phyloP scores from a whole-genome alignment of 2,329 filamentous ascomycete genomes.

The Madurella mycetomatis region DNA sequence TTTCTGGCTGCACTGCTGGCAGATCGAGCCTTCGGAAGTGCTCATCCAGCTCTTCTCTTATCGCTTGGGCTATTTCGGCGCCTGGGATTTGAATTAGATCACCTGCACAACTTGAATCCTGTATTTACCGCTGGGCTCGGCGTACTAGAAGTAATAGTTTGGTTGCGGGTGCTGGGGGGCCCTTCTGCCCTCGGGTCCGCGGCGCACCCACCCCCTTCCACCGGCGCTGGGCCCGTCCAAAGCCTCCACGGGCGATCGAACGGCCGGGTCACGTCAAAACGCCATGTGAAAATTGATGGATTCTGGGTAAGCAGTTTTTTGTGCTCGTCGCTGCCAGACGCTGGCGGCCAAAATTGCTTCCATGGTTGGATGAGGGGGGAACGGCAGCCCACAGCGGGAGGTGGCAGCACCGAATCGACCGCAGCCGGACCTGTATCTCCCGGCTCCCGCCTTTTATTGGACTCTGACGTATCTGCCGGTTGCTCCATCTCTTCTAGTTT shows the following conservation, averaged over 20 bases:
- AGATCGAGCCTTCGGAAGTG: not conserved
- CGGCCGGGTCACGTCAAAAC: constrained; percentile 7
- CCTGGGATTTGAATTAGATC: not conserved
- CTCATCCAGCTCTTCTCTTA: constrained; percentile 1
- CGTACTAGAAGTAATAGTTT: not conserved
- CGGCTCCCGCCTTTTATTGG: not conserved
- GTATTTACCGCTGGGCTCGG: not conserved
- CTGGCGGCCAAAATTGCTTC: constrained; percentile 12
- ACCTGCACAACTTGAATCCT: not conserved
- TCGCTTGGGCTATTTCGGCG: not conserved
- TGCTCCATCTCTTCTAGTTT: not conserved
- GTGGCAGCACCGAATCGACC: not conserved
- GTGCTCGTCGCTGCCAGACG: not conserved
- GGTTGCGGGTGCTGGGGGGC: not conserved
- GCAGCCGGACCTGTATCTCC: not conserved
- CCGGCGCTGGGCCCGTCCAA: constrained; percentile 1
- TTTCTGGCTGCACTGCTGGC: constrained; percentile 3
- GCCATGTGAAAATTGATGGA: constrained; percentile 10
- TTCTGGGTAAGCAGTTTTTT: not conserved
- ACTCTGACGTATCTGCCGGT: not conserved
- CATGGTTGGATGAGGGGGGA: constrained; percentile 7
- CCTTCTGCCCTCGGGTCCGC: not conserved
- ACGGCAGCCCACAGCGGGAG: not conserved
- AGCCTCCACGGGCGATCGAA: constrained; percentile 12
- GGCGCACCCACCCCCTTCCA: not conserved